A percentile compares a stretch with the other conserved stretches of the same genome.
Evolutionary conservation across 176 grass and related monocot genomes (phyloP).

Genomic region (Ampelocalamus luodianensis): DNA sequence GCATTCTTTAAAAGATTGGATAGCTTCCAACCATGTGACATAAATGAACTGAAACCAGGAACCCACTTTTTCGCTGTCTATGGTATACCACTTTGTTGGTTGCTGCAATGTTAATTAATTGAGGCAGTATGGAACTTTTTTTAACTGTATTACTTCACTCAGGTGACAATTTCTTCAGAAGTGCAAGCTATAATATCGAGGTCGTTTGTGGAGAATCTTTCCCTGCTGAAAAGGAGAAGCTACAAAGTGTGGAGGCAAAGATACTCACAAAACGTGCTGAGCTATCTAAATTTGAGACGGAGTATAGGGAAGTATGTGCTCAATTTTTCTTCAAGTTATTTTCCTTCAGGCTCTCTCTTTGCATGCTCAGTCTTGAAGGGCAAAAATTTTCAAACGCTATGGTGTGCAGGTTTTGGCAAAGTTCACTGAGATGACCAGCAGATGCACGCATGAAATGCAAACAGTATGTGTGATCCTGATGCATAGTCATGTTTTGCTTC

Average conservation of each 20-base stretch:
- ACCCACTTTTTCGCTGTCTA: conserved; percentile 98
- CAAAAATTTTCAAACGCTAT: conserved; percentile 1
- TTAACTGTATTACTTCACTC: conserved; percentile 31
- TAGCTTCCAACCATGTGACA: conserved; percentile 94
- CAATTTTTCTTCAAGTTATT: conserved; percentile 14
- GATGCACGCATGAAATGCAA: conserved; percentile 98
- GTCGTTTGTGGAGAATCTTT: conserved; percentile 86
- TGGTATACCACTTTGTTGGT: conserved; percentile 55
- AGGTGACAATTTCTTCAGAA: conserved; percentile 99
- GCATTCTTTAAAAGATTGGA: conserved; percentile 99
- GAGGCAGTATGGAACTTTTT: neutral
- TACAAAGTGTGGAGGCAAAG: conserved; percentile 77
- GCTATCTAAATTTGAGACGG: conserved; percentile 91
- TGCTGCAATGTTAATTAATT: conserved; percentile 19
- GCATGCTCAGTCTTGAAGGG: neutral
- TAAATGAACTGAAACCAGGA: conserved; percentile 96
- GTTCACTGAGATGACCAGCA: conserved; percentile 96
- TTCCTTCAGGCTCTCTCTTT: neutral
- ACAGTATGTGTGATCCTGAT: conserved; percentile 48
- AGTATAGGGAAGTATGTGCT: conserved; percentile 81
- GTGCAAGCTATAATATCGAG: conserved; percentile 91
- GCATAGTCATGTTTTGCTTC: conserved; percentile 20
- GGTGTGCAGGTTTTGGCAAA: conserved; percentile 72
- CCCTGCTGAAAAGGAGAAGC: conserved; percentile 73
- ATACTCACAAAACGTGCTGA: conserved; percentile 90